Evolutionary conservation across 768 basidiomycete species (phyloP), one percentile per base, ranked within the genome.

Genomic region (Suillus weaverae): DNA sequence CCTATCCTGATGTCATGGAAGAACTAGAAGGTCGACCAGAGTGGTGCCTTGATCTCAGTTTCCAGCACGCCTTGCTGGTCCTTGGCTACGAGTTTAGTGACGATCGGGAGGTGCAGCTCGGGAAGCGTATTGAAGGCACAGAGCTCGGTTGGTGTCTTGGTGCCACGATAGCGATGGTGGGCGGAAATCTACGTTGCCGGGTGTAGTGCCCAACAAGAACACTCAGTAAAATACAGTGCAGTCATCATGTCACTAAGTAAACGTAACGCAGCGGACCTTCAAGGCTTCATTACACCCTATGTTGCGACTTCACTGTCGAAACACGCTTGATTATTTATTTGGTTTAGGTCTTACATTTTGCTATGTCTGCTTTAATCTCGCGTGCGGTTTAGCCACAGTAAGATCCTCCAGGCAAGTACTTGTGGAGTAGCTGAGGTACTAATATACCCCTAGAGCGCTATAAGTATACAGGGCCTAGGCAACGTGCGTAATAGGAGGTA

Each of bases 141-240:
- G 97, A 97, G 84, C 79, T 98, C 65, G 96, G 96, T 26, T 98
- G 97, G 96, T 89, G 89, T 70, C 76, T 98, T 38, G 94, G 94
- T 20, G 95, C 94, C 36, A 87, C 89, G 60, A 85, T 95, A 71
- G 87, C 86, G 60, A 84, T 93, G 82, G 85, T 92, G 38, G 86
- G 81, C 22, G 83, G 84, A 16, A 83, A 87, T 70, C 70, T 90
- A 62, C 85, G 72, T 70, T 91, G 90, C 78, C 77, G 66, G 13
- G 75, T 73, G 22, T 83, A 62, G 54, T 39, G 5, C 56, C 36
- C 26, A 9, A 30, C 26, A 38, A 54, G 53, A 20, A 54, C 33
- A 33, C 26, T 18, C 8, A 10, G 36, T 38, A 22, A 26, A 9
- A 38, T 55, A 18, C 8, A 2, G 36, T 56, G 22, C 14, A 22